Evolutionary conservation across 2,329 filamentous ascomycete genomes (phyloP).

Genomic region (Graphilbum ipis-grandicollis): DNA sequence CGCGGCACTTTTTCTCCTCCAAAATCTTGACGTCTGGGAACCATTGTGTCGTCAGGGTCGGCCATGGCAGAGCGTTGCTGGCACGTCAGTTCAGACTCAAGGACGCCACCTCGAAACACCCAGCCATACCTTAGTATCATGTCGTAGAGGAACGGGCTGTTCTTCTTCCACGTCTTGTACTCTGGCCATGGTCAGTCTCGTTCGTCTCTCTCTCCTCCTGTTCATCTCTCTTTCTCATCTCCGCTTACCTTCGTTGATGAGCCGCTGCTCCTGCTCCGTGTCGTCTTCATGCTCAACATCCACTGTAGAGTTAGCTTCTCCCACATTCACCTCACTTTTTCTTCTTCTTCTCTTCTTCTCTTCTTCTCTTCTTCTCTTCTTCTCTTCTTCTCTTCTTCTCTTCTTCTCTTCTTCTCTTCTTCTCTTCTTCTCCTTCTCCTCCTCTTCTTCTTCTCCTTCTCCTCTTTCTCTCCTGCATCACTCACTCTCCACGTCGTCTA

Average conservation of each 20-base stretch:
- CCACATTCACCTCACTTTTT: no score
- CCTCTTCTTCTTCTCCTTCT: no score
- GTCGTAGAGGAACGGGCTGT: conserved; percentile 94
- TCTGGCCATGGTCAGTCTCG: conserved; percentile 31
- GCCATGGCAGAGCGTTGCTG: conserved; percentile 88
- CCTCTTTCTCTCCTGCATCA: no score
- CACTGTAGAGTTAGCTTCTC: conserved; percentile 14
- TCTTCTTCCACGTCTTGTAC: conserved; percentile 99
- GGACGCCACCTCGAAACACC: no score
- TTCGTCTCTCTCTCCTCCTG: neutral
- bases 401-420: no score
- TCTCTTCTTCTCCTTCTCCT: no score
- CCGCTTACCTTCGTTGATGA: conserved; percentile 86
- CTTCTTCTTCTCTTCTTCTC: no score
- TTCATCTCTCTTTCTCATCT: conserved; percentile 28
- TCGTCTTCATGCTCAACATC: conserved; percentile 48
- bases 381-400: no score
- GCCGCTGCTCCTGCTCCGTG: conserved; percentile 59
- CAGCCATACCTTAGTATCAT: conserved; percentile 90
- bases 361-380: no score
- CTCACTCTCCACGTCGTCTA: conserved; percentile 31
- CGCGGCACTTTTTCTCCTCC: conserved; percentile 70
- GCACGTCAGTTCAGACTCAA: neutral
- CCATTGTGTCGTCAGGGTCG: conserved; percentile 94
- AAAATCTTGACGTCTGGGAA: conserved; percentile 85